Evolutionary conservation across 2,329 filamentous ascomycete species (phyloP).

Genomic region (Cadophora sp.): DNA sequence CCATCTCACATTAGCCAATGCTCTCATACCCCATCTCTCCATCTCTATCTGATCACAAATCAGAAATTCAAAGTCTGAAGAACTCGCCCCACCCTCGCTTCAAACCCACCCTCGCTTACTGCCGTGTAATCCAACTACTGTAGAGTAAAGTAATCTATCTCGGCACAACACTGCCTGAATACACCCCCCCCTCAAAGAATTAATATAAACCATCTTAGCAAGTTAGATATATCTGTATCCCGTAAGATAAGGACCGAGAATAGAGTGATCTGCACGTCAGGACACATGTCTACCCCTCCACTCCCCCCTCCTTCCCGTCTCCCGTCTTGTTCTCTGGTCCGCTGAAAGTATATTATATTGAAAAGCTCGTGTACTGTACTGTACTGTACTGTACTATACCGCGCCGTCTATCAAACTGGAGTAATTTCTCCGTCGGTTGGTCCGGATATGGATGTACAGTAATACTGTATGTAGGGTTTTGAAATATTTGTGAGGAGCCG

Average conservation of each 20-base stretch:
- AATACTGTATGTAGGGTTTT: too few relatives aligned
- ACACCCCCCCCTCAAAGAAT: not conserved
- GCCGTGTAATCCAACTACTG: not conserved
- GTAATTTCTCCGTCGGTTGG: constrained; percentile 9
- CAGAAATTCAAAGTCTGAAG: too few relatives aligned
- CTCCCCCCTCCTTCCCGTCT: not conserved
- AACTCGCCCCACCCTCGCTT: too few relatives aligned
- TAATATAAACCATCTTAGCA: too few relatives aligned
- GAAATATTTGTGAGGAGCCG: too few relatives aligned
- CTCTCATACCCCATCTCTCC: too few relatives aligned
- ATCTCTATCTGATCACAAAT: too few relatives aligned
- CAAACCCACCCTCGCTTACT: too few relatives aligned
- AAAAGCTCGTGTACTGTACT: not conserved
- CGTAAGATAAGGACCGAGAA: not conserved
- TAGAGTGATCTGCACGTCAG: constrained; percentile 11
- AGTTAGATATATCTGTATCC: too few relatives aligned
- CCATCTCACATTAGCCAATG: too few relatives aligned
- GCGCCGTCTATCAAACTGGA: too few relatives aligned
- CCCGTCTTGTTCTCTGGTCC: not conserved
- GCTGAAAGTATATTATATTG: not conserved
- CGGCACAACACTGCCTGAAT: constrained; percentile 18
- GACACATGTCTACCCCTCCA: not conserved
- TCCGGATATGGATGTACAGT: not conserved
- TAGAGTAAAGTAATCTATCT: not conserved
- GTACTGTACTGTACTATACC: not conserved